phyloP scores from a whole-genome alignment of 305 asterid species.

The Fraxinus angustifolia region DNA sequence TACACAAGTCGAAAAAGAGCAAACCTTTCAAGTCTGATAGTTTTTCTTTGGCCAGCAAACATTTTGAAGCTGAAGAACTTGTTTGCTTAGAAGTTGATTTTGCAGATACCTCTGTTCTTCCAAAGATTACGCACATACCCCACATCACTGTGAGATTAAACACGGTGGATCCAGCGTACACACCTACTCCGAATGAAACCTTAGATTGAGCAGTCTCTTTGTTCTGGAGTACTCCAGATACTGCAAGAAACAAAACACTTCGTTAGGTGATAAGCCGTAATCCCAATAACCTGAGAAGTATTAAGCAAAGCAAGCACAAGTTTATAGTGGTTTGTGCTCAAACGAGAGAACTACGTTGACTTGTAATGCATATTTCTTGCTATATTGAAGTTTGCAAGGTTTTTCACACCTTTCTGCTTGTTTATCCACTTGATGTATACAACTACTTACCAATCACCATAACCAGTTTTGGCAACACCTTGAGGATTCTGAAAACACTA shows the following conservation, averaged over 20 bases:
- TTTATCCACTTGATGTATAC: background rate
- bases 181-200: slow-evolving; percentile 41
- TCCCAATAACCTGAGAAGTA: background rate
- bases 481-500: slow-evolving; percentile 30
- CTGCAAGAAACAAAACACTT: slow-evolving; percentile 21
- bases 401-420: background rate
- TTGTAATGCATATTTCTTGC: background rate
- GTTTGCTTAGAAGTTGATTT: background rate
- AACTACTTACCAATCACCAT: slow-evolving; percentile 38
- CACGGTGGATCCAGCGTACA: slow-evolving; percentile 49
- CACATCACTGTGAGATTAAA: slow-evolving; percentile 46
- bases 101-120: slow-evolving; percentile 24
- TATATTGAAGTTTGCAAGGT: background rate
- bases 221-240: slow-evolving; percentile 38
- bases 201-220: slow-evolving; percentile 36
- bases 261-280: background rate
- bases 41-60: slow-evolving; percentile 17
- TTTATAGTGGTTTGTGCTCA: background rate
- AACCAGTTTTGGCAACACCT: slow-evolving; percentile 31
- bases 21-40: slow-evolving; percentile 15
- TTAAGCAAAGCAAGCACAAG: background rate
- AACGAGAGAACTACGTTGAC: background rate
- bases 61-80: slow-evolving; percentile 19
- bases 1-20: background rate
- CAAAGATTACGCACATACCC: slow-evolving; percentile 44